Percentiles rank a stretch among this genome's conserved stretches.
These are phyloP conservation scores for Aureobasidium sp. DNA, from an alignment of 2,329 filamentous ascomycete genomes.

Conservation along the genomic window DNA sequence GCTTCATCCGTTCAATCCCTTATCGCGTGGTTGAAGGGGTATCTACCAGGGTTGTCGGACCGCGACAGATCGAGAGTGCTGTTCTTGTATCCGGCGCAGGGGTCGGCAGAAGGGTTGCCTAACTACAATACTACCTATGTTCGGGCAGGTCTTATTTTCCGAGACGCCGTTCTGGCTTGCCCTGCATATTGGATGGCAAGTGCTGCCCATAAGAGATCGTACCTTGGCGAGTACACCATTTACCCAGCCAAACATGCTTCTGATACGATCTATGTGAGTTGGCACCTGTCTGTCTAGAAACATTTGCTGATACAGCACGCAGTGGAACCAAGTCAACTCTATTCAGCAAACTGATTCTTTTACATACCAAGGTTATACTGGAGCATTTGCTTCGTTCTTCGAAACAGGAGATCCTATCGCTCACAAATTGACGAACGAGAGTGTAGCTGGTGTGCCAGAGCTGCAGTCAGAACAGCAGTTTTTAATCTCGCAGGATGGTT, in stretches of 20 bases:
- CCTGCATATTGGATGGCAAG: conserved; percentile 49
- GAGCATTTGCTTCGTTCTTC: conserved; percentile 53
- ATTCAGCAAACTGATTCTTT: conserved; percentile 44
- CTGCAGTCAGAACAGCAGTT: conserved; percentile 40
- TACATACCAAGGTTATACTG: conserved; percentile 49
- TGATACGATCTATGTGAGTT: not conserved
- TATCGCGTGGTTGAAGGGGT: conserved; percentile 45
- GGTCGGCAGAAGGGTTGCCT: conserved; percentile 39
- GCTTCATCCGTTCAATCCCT: conserved; percentile 44
- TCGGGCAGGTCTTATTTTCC: conserved; percentile 48
- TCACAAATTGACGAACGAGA: conserved; percentile 43
- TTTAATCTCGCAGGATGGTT: conserved; percentile 39
- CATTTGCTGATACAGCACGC: conserved; percentile 20
- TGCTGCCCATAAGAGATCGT: conserved; percentile 38
- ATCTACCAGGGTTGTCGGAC: conserved; percentile 39
- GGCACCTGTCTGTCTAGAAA: not conserved
- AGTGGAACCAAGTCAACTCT: conserved; percentile 49
- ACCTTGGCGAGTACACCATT: conserved; percentile 52
- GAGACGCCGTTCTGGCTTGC: conserved; percentile 51
- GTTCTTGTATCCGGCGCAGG: conserved; percentile 39
- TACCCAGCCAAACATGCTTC: conserved; percentile 26
- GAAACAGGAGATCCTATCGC: conserved; percentile 50
- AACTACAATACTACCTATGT: conserved; percentile 43
- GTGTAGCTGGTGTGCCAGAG: conserved; percentile 37
- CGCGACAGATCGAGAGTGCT: conserved; percentile 33